A percentile compares a stretch with the other conserved stretches of the same genome.
These are phyloP conservation scores for Cladosporium sp. DNA, from an alignment of 2,329 filamentous ascomycete genomes.

Conservation along the genomic window DNA sequence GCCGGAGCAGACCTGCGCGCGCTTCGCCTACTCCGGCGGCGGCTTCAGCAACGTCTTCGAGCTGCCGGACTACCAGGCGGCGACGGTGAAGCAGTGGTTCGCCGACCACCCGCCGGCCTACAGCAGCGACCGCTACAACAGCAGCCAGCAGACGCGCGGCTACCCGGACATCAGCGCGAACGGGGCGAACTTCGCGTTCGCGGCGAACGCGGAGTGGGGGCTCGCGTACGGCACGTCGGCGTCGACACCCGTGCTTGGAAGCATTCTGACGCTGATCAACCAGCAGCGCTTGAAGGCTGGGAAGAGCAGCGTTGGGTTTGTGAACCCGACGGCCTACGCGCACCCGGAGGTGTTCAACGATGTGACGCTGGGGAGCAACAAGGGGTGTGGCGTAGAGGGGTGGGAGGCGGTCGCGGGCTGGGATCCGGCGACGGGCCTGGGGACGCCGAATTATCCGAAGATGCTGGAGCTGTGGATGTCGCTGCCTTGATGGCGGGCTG, in stretches of 20 bases:
- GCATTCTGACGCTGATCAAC: slow-evolving; percentile 44
- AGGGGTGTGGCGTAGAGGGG: slow-evolving; percentile 33
- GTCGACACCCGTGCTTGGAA: slow-evolving; percentile 43
- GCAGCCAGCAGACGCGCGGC: slow-evolving; percentile 38
- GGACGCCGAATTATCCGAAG: slow-evolving; percentile 28
- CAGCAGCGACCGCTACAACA: slow-evolving; percentile 42
- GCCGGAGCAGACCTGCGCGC: slow-evolving; percentile 42
- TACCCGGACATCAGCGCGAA: slow-evolving; percentile 39
- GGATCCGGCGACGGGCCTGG: slow-evolving; percentile 29
- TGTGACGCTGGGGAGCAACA: slow-evolving; percentile 34
- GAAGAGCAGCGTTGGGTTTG: slow-evolving; percentile 37
- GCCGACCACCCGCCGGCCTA: slow-evolving; percentile 37
- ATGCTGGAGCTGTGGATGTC: slow-evolving; percentile 25
- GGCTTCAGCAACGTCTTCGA: slow-evolving; percentile 47
- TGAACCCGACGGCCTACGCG: slow-evolving; percentile 41
- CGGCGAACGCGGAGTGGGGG: slow-evolving; percentile 37
- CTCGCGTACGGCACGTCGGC: slow-evolving; percentile 49
- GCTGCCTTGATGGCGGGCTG: slow-evolving; percentile 15
- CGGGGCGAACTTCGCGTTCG: slow-evolving; percentile 33
- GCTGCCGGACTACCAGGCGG: slow-evolving; percentile 43
- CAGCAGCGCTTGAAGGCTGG: slow-evolving; percentile 32
- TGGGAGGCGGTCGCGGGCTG: slow-evolving; percentile 25
- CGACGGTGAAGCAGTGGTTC: slow-evolving; percentile 38
- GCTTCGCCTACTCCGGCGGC: slow-evolving; percentile 39
- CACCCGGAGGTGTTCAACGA: slow-evolving; percentile 36